Percentiles rank a stretch among this genome's conserved stretches.
Conservation (phyloP, 805 yeast genomes). For the Vanderwaltozyma yarrowii region DNA sequence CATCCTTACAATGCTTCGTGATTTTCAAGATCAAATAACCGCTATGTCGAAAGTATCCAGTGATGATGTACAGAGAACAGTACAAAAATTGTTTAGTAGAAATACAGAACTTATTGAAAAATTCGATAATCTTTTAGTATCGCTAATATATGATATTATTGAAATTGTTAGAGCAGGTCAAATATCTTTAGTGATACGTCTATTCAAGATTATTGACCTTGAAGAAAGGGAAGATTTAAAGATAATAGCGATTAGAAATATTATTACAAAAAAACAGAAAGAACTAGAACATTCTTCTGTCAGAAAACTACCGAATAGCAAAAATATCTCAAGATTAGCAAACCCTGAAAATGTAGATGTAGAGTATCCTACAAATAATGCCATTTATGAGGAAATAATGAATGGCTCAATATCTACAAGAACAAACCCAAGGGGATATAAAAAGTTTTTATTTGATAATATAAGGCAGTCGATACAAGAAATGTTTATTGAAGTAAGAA, state of each 20-base stretch:
- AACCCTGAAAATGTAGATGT: slow-evolving; percentile 8
- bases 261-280: slow-evolving; percentile 24
- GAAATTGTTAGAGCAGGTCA: slow-evolving; percentile 68
- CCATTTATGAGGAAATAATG: slow-evolving; percentile 30
- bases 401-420: slow-evolving; percentile 36
- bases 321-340: slow-evolving; percentile 9
- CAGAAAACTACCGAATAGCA: slow-evolving; percentile 21
- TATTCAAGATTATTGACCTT: slow-evolving; percentile 66
- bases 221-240: slow-evolving; percentile 76
- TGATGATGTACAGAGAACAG: slow-evolving; percentile 59
- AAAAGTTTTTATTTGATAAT: slow-evolving; percentile 46
- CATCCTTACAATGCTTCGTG: slow-evolving; percentile 57
- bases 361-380: slow-evolving; percentile 25
- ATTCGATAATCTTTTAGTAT: slow-evolving; percentile 55
- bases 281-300: slow-evolving; percentile 21
- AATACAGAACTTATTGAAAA: slow-evolving; percentile 34
- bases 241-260: slow-evolving; percentile 28
- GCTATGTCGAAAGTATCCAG: slow-evolving; percentile 42
- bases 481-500: slow-evolving; percentile 51
- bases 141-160: slow-evolving; percentile 56
- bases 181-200: slow-evolving; percentile 52
- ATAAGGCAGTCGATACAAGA: slow-evolving; percentile 52
- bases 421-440: slow-evolving; percentile 46
- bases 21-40: slow-evolving; percentile 65
- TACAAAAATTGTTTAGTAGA: slow-evolving; percentile 33